Base-by-base conservation (phyloP, 1,139 yeast genomes). In the Taphrina confusa region DNA sequence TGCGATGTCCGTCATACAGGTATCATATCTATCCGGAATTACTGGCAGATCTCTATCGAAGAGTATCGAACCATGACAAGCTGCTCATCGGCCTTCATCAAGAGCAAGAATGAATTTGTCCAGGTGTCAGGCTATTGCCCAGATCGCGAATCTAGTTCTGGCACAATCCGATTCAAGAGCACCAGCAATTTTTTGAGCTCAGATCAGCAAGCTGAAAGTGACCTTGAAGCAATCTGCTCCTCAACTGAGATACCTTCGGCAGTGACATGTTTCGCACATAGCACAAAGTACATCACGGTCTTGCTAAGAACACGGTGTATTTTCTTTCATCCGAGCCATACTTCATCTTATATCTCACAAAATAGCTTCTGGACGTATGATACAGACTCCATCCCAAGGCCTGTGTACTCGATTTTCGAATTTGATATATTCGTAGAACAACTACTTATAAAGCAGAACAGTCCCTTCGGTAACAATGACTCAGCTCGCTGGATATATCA, bases 371-470 rank as follows among this genome's bases (percentile, higher is more conserved):
- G 46, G 46, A 42, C 46, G 11, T 11, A 11, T 9, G 30, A 42
- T 12, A n/a, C 14, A 9, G 31, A 23, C 3, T 4, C 8, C 4
- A 31, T 18, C 20, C 14, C 6, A 9, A 22, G 20, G 11, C 20
- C 25, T 23, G 31, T 12, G 5, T 28, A 23, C 16, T 31, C 31
- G 3, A 11, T 22, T 18, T 47, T 47, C 16, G 52, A 47, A 18
- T 28, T 47, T 18, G 52, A 47, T 22, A 31, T 47, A 12, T 25
- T 47, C 11, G 40, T 31, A 22, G 52, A 47, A 25, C 20, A 31
- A 18, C 42, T 47, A 6, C 31, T 47, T 6, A 22, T 3, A 2
- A 47, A 28, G 30, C 52, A 47, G 20, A 8, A 33, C 20, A 8
- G n/a, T 1, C 9, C 31, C 11, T 47, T 47, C n/a, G 52, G 52